These are phyloP conservation scores for Coemansia javaensis DNA, from an alignment of 192 early-diverging fungal species.

Conservation along the genomic window DNA sequence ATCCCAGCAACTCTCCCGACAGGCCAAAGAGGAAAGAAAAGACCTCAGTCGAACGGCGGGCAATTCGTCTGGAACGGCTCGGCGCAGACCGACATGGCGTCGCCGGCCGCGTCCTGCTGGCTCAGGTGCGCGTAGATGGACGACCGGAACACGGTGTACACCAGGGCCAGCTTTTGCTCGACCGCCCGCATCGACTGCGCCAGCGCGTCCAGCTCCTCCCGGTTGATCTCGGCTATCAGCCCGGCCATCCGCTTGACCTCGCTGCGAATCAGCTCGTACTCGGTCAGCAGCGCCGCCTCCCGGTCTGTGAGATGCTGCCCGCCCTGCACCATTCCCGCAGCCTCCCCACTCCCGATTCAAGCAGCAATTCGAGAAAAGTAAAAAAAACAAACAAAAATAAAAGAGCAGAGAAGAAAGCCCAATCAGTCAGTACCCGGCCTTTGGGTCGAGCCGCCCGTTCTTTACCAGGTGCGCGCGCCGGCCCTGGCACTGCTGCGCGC, in stretches of 20 bases:
- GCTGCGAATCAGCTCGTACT: constrained; percentile 49
- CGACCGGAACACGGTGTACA: constrained; percentile 48
- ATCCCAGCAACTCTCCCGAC: too few species aligned
- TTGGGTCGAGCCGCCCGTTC: too few species aligned
- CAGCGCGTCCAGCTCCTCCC: constrained; percentile 44
- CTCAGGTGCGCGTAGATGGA: constrained; percentile 48
- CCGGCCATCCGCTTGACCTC: constrained; percentile 46
- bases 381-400: too few species aligned
- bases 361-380: not conserved
- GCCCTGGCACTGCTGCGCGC: too few species aligned
- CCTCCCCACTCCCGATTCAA: not conserved
- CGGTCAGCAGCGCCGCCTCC: constrained; percentile 43
- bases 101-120: constrained; percentile 33
- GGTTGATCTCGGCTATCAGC: constrained; percentile 44
- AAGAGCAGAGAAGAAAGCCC: too few species aligned
- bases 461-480: too few species aligned
- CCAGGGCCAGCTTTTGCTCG: constrained; percentile 45
- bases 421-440: too few species aligned
- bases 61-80: constrained; percentile 50
- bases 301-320: constrained; percentile 45
- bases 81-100: constrained; percentile 17
- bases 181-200: constrained; percentile 49
- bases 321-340: constrained; percentile 7
- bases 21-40: too few species aligned
- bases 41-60: constrained; percentile 42